Conservation (phyloP, 495 filamentous ascomycete genomes). For the Hypoxylon cercidicola region DNA sequence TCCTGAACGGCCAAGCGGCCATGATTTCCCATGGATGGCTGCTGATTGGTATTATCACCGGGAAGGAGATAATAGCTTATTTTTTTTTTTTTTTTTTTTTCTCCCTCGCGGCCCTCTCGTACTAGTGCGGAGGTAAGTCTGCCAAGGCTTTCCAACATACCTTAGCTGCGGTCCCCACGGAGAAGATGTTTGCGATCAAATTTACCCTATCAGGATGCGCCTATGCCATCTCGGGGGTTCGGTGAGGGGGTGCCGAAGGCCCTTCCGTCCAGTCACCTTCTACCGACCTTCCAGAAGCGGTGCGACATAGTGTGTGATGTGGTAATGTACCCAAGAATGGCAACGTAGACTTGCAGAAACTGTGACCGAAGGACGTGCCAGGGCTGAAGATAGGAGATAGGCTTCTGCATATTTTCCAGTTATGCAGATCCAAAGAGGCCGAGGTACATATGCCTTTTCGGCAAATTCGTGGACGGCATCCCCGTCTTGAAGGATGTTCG, state of each 20-base stretch:
- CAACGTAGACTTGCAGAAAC: slow-evolving; percentile 35
- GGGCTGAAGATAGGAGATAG: slow-evolving; percentile 37
- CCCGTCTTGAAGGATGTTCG: slow-evolving; percentile 10
- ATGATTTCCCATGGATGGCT: slow-evolving; percentile 23
- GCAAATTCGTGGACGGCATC: slow-evolving; percentile 34
- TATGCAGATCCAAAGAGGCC: slow-evolving; percentile 34
- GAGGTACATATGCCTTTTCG: slow-evolving; percentile 27
- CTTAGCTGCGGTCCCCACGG: slow-evolving; percentile 36
- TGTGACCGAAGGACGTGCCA: slow-evolving; percentile 39
- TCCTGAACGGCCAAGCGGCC: slow-evolving; percentile 28
- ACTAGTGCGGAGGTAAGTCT: slow-evolving; percentile 36
- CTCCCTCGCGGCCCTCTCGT: slow-evolving; percentile 24
- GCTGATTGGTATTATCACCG: slow-evolving; percentile 39
- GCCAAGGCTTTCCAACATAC: slow-evolving; percentile 39
- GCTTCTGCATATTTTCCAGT: slow-evolving; percentile 26
- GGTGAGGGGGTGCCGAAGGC: slow-evolving; percentile 48
- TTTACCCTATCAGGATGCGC: slow-evolving; percentile 38
- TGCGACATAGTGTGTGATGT: slow-evolving; percentile 35
- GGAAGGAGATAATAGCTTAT: slow-evolving; percentile 30
- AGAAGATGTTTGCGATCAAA: slow-evolving; percentile 36
- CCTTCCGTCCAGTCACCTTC: slow-evolving; percentile 45
- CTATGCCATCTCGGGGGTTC: slow-evolving; percentile 47
- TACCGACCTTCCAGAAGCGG: slow-evolving; percentile 51
- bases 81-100: slow-evolving; percentile 33
- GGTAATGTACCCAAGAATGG: slow-evolving; percentile 39